Evolutionary conservation across 345 rosid genomes (phyloP).

Genomic region (Hibiscus mutabilis): DNA sequence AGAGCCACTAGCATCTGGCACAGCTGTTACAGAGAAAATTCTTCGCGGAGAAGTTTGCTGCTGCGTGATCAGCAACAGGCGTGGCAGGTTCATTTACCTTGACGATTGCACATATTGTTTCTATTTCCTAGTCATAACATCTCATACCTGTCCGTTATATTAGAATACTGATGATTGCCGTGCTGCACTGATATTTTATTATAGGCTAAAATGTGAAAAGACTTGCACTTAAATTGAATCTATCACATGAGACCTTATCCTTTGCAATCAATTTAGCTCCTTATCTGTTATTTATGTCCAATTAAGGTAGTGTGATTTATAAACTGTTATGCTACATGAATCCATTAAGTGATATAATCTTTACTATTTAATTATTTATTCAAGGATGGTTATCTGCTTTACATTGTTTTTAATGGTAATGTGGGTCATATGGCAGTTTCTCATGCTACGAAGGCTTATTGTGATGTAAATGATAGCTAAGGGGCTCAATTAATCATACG

Average conservation of each 20-base stretch:
- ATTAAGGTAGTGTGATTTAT: background rate
- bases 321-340: background rate
- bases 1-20: slow-evolving; percentile 43
- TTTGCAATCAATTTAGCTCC: background rate
- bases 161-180: slow-evolving; percentile 1
- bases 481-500: background rate
- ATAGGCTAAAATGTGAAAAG: background rate
- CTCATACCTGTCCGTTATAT: background rate
- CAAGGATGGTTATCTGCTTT: background rate
- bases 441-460: background rate
- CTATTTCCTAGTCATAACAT: background rate
- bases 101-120: slow-evolving; percentile 6
- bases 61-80: slow-evolving; percentile 52
- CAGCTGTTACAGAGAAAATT: slow-evolving; percentile 45
- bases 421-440: background rate
- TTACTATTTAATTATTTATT: background rate
- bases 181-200: background rate
- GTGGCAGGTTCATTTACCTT: slow-evolving; percentile 66
- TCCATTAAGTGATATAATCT: background rate
- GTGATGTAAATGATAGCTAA: background rate
- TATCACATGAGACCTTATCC: background rate
- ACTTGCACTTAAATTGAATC: background rate
- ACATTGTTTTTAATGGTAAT: background rate
- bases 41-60: slow-evolving; percentile 47
- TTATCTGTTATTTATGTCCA: background rate